phyloP scores from a whole-genome alignment of 352 stramenopile species.

The Phytophthora melonis region DNA sequence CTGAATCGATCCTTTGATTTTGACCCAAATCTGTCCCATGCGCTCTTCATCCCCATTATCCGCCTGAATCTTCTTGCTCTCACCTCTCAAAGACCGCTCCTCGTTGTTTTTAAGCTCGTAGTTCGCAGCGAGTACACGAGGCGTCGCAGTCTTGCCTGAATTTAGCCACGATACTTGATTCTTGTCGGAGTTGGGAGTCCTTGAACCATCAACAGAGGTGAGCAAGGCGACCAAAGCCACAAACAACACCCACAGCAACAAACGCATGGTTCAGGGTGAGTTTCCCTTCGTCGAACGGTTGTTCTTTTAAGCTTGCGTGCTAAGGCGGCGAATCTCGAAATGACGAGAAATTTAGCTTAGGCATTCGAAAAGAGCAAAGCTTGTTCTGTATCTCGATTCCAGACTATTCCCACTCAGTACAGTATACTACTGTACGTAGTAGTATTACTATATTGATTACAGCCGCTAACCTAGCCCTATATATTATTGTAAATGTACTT shows the following conservation, averaged over 20 bases:
- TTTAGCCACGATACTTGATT: not conserved
- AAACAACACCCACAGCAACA: not conserved
- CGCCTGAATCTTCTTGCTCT: not conserved
- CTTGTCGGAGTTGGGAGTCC: not conserved
- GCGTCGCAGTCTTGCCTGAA: not conserved
- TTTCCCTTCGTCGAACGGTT: no score
- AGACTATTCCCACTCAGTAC: no score
- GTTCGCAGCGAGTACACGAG: not conserved
- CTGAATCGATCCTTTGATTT: not conserved
- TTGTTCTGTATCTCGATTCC: no score
- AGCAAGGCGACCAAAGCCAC: not conserved
- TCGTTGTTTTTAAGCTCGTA: not conserved
- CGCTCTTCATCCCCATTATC: not conserved
- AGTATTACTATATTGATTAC: no score
- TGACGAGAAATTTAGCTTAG: no score
- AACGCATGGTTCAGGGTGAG: not conserved
- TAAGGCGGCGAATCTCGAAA: no score
- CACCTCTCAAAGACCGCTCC: not conserved
- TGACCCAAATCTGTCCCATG: not conserved
- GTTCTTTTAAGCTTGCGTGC: no score
- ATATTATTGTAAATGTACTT: no score
- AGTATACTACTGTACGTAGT: no score
- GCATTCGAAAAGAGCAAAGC: no score
- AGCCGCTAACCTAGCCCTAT: no score
- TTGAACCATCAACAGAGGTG: not conserved